phyloP scores from a whole-genome alignment of 2,329 filamentous ascomycete genomes.

The Alternaria longipes region DNA sequence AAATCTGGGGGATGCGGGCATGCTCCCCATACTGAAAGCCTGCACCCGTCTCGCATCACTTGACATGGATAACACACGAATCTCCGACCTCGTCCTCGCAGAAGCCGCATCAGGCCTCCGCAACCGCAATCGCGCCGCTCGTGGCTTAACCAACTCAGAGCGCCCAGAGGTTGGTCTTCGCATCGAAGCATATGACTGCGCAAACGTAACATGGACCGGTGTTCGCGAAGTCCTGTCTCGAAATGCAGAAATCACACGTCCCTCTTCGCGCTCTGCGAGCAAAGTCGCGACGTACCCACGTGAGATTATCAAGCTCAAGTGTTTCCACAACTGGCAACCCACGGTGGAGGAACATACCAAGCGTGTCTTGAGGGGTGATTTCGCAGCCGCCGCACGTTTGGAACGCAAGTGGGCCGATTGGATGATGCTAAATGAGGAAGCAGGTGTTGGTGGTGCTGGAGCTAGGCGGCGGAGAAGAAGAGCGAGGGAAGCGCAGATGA shows the following conservation, averaged over 20 bases:
- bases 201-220: slow-evolving; percentile 91
- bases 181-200: slow-evolving; percentile 89
- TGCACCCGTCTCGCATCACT: slow-evolving; percentile 75
- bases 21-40: slow-evolving; percentile 81
- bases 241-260: slow-evolving; percentile 77
- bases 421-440: slow-evolving; percentile 92
- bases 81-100: slow-evolving; percentile 84
- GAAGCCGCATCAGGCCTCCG: slow-evolving; percentile 86
- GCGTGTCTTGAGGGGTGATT: slow-evolving; percentile 80
- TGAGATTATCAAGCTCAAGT: slow-evolving; percentile 86
- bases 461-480: slow-evolving; percentile 75
- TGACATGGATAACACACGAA: slow-evolving; percentile 92
- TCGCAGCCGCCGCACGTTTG: slow-evolving; percentile 76
- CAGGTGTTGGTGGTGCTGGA: slow-evolving; percentile 70
- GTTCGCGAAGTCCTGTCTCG: slow-evolving; percentile 85
- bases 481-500: slow-evolving; percentile 80
- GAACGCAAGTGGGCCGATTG: slow-evolving; percentile 93
- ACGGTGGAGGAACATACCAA: slow-evolving; percentile 94
- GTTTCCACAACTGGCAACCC: slow-evolving; percentile 94
- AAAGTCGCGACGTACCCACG: slow-evolving; percentile 68
- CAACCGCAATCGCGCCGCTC: slow-evolving; percentile 64
- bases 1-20: slow-evolving; percentile 80
- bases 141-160: slow-evolving; percentile 40
- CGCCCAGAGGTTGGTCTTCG: slow-evolving; percentile 67
- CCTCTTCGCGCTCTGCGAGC: slow-evolving; percentile 42